Evolutionary conservation across 2,329 filamentous ascomycete species (phyloP), one percentile per base, ranked within the genome.

Genomic region (Claviceps humidiphila): DNA sequence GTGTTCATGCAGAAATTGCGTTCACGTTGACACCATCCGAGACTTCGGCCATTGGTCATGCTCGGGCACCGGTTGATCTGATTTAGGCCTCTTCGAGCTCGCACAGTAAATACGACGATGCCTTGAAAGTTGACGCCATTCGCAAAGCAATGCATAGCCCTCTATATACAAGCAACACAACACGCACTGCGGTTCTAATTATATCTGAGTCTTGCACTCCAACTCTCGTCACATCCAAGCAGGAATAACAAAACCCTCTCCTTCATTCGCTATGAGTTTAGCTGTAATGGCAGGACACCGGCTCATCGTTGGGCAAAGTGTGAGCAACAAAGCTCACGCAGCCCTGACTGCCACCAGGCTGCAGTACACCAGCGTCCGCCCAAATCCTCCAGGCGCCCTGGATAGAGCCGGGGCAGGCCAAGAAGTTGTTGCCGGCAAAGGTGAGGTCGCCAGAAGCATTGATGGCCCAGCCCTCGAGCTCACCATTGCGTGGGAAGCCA

Each of bases 401-500:
- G 52, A 66, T 60, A 59, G 66, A 64, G 58, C 64, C 64, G 41
- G 77, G 75, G 70, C 80, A 83, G 22, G 77, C 78, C 49, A 77
- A 60, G 59, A 80, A 70, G 53, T 65, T 61, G 2, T 55, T 54
- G 45, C 70, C 71, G 38, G 66, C 62, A 57, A 81, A 75, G 50
- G 62, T 64, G 39, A 83, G 68, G 59, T 75, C 59, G 54, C 65
- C 66, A 54, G 60, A 53, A 46, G 62, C 59, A 58, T 72, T 69
- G 48, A 80, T 55, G 24, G 63, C 57, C 69, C 75, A 83, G 52
- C 70, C 70, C 45, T 66, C 67, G 51, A 66, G 64, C 68, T 81
- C 74, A 26, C 54, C 62, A 60, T 76, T 72, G 38, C 57, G 58
- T 34, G 71, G 68, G 0, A 65, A 53, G 6, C 58, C 52, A 57